A percentile compares a stretch with the other conserved stretches of the same genome.
phyloP scores from a whole-genome alignment of 1,139 yeast species.

The Yamadazyma dushanensis region DNA sequence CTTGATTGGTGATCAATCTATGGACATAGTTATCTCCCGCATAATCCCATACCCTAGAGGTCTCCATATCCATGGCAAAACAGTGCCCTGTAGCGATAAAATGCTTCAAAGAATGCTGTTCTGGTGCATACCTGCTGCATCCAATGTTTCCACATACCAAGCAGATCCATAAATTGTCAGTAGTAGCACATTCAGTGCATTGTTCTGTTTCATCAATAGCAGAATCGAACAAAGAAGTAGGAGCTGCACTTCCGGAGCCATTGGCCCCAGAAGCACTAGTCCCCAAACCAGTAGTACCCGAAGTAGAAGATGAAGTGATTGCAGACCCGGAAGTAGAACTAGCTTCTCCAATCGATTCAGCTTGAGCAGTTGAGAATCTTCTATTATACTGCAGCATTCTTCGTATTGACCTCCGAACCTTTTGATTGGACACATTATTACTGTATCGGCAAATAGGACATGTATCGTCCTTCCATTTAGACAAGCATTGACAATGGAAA shows the following conservation, averaged over 20 bases:
- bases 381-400: slow-evolving; percentile 32
- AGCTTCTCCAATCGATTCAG: too few species aligned
- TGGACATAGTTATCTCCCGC: slow-evolving; percentile 92
- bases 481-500: slow-evolving; percentile 85
- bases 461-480: slow-evolving; percentile 87
- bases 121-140: slow-evolving; percentile 67
- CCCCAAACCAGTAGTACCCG: background rate
- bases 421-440: slow-evolving; percentile 39
- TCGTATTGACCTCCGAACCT: slow-evolving; percentile 34
- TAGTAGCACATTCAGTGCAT: slow-evolving; percentile 37
- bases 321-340: background rate
- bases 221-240: slow-evolving; percentile 1
- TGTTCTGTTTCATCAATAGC: slow-evolving; percentile 22
- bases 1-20: slow-evolving; percentile 76
- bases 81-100: slow-evolving; percentile 79
- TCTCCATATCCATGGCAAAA: slow-evolving; percentile 83
- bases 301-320: background rate
- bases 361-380: too few species aligned
- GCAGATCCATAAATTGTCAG: slow-evolving; percentile 43
- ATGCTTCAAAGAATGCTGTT: slow-evolving; percentile 83
- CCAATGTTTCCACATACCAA: slow-evolving; percentile 49
- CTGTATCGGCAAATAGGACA: slow-evolving; percentile 93
- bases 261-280: slow-evolving; percentile 8
- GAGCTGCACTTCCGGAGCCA: slow-evolving; percentile 33
- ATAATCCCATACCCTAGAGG: slow-evolving; percentile 95